phyloP scores from a whole-genome alignment of 2,329 filamentous ascomycete genomes.

The Torrubiella hemipterigena region DNA sequence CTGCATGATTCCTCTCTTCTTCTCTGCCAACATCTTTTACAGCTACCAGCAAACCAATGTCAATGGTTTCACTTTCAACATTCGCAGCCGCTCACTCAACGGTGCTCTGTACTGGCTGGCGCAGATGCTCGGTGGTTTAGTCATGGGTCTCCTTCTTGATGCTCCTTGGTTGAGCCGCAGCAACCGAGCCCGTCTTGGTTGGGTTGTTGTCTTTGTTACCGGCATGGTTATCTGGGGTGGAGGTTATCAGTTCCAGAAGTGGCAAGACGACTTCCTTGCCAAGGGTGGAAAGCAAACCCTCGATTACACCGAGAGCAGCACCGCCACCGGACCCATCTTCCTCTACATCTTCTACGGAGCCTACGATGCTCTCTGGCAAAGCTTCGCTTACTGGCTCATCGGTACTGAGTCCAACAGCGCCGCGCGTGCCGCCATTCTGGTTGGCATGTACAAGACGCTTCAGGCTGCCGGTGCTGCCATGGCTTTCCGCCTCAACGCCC shows the following conservation, averaged over 20 bases:
- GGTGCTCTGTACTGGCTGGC: slow-evolving; percentile 43
- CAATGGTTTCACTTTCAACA: slow-evolving; percentile 42
- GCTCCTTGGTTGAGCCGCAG: slow-evolving; percentile 27
- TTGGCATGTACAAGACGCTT: slow-evolving; percentile 34
- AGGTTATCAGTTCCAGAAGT: slow-evolving; percentile 54
- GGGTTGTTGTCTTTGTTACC: slow-evolving; percentile 31
- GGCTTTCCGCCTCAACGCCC: slow-evolving; percentile 30
- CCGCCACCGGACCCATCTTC: slow-evolving; percentile 51
- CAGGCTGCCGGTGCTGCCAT: slow-evolving; percentile 30
- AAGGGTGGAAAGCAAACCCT: slow-evolving; percentile 28
- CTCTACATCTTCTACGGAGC: slow-evolving; percentile 61
- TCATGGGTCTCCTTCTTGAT: slow-evolving; percentile 34
- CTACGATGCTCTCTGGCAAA: slow-evolving; percentile 58
- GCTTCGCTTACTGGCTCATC: slow-evolving; percentile 50
- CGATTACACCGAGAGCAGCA: slow-evolving; percentile 31
- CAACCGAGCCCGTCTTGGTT: slow-evolving; percentile 32
- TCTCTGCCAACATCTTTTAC: slow-evolving; percentile 43
- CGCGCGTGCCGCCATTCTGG: slow-evolving; percentile 26
- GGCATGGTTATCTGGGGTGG: slow-evolving; percentile 45
- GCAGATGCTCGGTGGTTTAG: slow-evolving; percentile 40
- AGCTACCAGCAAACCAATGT: slow-evolving; percentile 44
- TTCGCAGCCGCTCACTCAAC: slow-evolving; percentile 43
- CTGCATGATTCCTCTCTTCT: slow-evolving; percentile 40
- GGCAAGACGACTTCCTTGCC: slow-evolving; percentile 32
- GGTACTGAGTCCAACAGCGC: slow-evolving; percentile 30